A percentile compares a stretch with the other conserved stretches of the same genome.
Evolutionary conservation across 1,139 yeast species (phyloP).

Genomic region (Wickerhamiella infanticola): DNA sequence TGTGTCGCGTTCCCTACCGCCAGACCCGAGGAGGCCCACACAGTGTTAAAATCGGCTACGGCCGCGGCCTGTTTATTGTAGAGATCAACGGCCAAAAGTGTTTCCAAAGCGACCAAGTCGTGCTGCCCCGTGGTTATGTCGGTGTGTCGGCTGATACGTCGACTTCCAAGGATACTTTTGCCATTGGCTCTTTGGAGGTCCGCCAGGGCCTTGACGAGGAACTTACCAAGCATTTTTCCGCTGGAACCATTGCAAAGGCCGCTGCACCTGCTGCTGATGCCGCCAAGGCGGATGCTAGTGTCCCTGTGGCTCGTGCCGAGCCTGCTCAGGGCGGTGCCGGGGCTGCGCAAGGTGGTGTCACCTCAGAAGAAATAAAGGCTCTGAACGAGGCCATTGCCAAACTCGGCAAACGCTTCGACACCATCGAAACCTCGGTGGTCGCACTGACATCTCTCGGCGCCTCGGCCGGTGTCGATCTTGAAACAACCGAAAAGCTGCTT

Average conservation of each 20-base stretch:
- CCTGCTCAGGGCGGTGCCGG: background rate
- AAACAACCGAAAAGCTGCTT: background rate
- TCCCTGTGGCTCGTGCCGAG: background rate
- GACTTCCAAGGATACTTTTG: slow-evolving; percentile 22
- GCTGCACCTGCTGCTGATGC: background rate
- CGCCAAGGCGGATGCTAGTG: background rate
- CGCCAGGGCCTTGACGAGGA: slow-evolving; percentile 9
- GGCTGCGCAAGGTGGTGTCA: background rate
- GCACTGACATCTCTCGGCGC: background rate
- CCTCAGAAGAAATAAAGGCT: background rate
- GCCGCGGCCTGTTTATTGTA: slow-evolving; percentile 21
- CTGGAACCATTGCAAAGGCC: slow-evolving; percentile 6
- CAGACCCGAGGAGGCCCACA: slow-evolving; percentile 20
- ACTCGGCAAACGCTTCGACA: background rate
- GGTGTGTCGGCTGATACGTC: slow-evolving; percentile 26
- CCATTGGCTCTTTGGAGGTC: slow-evolving; percentile 14
- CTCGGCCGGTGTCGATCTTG: background rate
- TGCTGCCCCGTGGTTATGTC: slow-evolving; percentile 21
- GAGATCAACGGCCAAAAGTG: slow-evolving; percentile 27
- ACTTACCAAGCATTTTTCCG: slow-evolving; percentile 4
- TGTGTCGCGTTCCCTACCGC: slow-evolving; percentile 25
- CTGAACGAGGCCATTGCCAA: background rate
- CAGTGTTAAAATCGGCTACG: slow-evolving; percentile 22
- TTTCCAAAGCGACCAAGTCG: slow-evolving; percentile 22
- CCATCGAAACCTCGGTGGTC: background rate